Evolutionary conservation across 2,329 filamentous ascomycete genomes (phyloP).

Genomic region (Fusarium tricinctum): DNA sequence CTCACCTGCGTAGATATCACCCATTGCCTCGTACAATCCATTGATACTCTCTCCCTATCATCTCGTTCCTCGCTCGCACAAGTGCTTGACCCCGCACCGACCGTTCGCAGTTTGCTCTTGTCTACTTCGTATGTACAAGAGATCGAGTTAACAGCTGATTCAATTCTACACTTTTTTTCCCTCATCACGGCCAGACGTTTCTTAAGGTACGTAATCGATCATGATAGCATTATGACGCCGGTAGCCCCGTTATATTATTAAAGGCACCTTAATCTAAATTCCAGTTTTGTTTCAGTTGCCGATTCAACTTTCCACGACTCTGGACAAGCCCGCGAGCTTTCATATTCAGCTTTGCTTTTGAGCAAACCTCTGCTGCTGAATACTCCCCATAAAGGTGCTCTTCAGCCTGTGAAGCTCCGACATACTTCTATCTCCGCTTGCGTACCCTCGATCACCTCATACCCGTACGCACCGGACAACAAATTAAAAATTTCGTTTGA

Average conservation of each 20-base stretch:
- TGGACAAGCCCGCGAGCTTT: not conserved
- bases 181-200: slow-evolving; percentile 26
- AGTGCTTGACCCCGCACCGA: slow-evolving; percentile 44
- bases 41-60: slow-evolving; percentile 35
- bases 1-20: slow-evolving; percentile 6
- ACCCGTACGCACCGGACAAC: slow-evolving; percentile 18
- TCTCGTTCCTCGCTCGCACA: slow-evolving; percentile 25
- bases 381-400: slow-evolving; percentile 3
- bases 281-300: slow-evolving; percentile 11
- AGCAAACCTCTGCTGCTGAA: slow-evolving; percentile 10
- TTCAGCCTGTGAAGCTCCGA: slow-evolving; percentile 24
- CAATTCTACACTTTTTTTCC: slow-evolving; percentile 25
- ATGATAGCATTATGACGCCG: not conserved
- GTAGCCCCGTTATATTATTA: not conserved
- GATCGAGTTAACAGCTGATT: slow-evolving; percentile 37
- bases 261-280: slow-evolving; percentile 19
- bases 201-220: slow-evolving; percentile 34
- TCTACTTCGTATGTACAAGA: slow-evolving; percentile 9
- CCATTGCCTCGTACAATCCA: slow-evolving; percentile 34
- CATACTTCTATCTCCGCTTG: slow-evolving; percentile 3
- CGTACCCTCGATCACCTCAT: slow-evolving; percentile 3
- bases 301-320: slow-evolving; percentile 13
- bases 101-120: slow-evolving; percentile 34
- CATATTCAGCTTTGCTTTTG: not conserved
- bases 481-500: slow-evolving; percentile 7